A percentile compares a stretch with the other conserved stretches of the same genome.
Evolutionary conservation across 495 filamentous ascomycete genomes (phyloP).

Genomic region (Recurvomyces mirabilis): DNA sequence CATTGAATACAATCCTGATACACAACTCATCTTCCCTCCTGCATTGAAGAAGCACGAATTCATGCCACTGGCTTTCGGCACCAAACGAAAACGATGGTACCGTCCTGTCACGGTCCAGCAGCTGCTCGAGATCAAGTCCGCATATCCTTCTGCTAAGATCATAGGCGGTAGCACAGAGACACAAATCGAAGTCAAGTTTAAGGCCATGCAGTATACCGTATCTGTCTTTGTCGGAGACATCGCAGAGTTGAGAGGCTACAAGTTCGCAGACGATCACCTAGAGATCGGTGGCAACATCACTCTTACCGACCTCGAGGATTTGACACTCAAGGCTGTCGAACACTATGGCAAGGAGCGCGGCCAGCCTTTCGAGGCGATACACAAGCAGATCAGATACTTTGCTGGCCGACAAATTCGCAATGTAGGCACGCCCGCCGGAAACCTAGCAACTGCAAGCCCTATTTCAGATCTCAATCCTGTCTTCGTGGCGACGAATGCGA

Average conservation of each 20-base stretch:
- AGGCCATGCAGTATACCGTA: constrained; percentile 76
- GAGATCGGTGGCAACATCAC: constrained; percentile 88
- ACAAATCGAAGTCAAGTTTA: constrained; percentile 97
- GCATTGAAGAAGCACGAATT: constrained; percentile 69
- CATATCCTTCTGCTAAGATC: constrained; percentile 77
- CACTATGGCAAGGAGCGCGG: constrained; percentile 61
- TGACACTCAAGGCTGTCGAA: constrained; percentile 64
- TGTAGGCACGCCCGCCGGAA: constrained; percentile 91
- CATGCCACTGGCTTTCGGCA: constrained; percentile 76
- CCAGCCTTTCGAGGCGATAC: constrained; percentile 62
- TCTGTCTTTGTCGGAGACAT: constrained; percentile 94
- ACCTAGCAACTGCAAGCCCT: constrained; percentile 86
- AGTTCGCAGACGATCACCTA: constrained; percentile 65
- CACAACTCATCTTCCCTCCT: constrained; percentile 90
- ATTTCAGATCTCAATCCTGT: constrained; percentile 96
- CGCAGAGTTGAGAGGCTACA: constrained; percentile 68
- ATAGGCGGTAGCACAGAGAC: constrained; percentile 96
- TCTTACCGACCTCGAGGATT: constrained; percentile 68
- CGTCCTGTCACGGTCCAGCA: constrained; percentile 79
- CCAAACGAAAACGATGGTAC: constrained; percentile 91
- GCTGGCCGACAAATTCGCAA: constrained; percentile 93
- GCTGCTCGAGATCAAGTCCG: constrained; percentile 78
- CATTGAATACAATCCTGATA: constrained; percentile 84
- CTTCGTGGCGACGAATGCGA: constrained; percentile 75
- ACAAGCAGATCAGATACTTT: constrained; percentile 82